Conservation (phyloP, 2,329 filamentous ascomycete species). For the Phialophora macrospora region DNA sequence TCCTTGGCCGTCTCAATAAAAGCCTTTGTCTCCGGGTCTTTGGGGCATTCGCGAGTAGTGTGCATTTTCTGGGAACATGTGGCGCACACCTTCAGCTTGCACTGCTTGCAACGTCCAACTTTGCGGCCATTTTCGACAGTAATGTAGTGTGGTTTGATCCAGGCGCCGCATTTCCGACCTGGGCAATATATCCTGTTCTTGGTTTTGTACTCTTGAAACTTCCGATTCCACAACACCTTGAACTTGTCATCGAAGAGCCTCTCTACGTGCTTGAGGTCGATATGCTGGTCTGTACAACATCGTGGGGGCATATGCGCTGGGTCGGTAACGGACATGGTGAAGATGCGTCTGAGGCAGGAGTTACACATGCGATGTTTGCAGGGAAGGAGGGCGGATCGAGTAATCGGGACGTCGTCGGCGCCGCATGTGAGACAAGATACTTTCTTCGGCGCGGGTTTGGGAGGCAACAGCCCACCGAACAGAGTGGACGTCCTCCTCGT, state of each 20-base stretch:
- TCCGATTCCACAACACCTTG: slow-evolving; percentile 79
- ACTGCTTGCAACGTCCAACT: slow-evolving; percentile 71
- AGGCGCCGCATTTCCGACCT: slow-evolving; percentile 71
- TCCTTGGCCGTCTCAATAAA: slow-evolving; percentile 69
- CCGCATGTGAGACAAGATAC: slow-evolving; percentile 75
- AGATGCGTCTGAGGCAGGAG: slow-evolving; percentile 73
- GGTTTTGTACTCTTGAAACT: slow-evolving; percentile 76
- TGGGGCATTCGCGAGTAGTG: slow-evolving; percentile 69
- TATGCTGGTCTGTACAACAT: slow-evolving; percentile 76
- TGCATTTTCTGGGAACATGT: slow-evolving; percentile 78
- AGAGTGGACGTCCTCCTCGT: slow-evolving; percentile 22
- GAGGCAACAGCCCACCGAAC: slow-evolving; percentile 29
- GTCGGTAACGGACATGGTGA: slow-evolving; percentile 75
- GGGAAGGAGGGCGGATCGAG: slow-evolving; percentile 70
- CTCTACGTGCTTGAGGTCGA: slow-evolving; percentile 77
- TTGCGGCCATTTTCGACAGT: slow-evolving; percentile 64
- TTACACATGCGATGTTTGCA: slow-evolving; percentile 85
- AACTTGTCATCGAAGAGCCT: slow-evolving; percentile 73
- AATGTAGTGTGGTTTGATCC: slow-evolving; percentile 76
- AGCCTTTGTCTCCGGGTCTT: slow-evolving; percentile 48
- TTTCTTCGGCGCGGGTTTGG: slow-evolving; percentile 49
- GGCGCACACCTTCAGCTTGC: slow-evolving; percentile 75
- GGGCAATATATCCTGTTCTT: slow-evolving; percentile 80
- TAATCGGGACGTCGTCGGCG: slow-evolving; percentile 66
- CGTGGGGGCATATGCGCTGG: slow-evolving; percentile 81